These are phyloP conservation scores for Actinomucor elegans DNA, from an alignment of 371 early-diverging fungal genomes.

Conservation along the genomic window DNA sequence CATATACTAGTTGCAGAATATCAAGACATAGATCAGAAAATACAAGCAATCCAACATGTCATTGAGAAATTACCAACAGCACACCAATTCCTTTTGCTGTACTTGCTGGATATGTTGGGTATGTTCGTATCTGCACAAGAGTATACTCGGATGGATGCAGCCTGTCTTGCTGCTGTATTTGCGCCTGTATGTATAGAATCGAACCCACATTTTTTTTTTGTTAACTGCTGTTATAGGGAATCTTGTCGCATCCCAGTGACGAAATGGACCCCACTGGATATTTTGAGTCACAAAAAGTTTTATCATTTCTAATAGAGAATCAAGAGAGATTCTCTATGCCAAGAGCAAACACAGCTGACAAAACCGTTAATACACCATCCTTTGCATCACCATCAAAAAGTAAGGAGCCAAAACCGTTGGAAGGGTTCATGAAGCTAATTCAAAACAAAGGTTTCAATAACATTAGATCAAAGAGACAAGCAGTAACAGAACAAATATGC, in stretches of 20 bases:
- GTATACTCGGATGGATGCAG: constrained; percentile 57
- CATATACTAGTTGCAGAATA: background rate
- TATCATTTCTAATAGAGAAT: constrained; percentile 57
- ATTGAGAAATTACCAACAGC: constrained; percentile 50
- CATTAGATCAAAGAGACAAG: background rate
- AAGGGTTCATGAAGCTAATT: too few relatives aligned
- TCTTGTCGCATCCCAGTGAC: constrained; percentile 58
- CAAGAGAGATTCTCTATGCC: constrained; percentile 34
- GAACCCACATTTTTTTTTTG: background rate
- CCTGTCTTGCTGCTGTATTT: constrained; percentile 59
- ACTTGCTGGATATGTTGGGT: constrained; percentile 56
- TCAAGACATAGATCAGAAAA: constrained; percentile 18
- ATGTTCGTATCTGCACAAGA: constrained; percentile 50
- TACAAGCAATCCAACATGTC: constrained; percentile 49
- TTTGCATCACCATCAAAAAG: constrained; percentile 1
- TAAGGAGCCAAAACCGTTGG: too few relatives aligned
- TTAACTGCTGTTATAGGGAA: constrained; percentile 24
- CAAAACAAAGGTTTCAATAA: constrained; percentile 5
- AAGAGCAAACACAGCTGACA: background rate
- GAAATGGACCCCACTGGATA: constrained; percentile 56
- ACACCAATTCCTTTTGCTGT: constrained; percentile 57
- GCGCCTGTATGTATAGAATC: constrained; percentile 44
- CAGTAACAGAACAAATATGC: constrained; percentile 2
- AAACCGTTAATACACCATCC: background rate
- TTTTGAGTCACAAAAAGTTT: constrained; percentile 53